Evolutionary conservation across 2,329 filamentous ascomycete species (phyloP), one percentile per base, ranked within the genome.

Genomic region (Zymoseptoria pseudotritici): DNA sequence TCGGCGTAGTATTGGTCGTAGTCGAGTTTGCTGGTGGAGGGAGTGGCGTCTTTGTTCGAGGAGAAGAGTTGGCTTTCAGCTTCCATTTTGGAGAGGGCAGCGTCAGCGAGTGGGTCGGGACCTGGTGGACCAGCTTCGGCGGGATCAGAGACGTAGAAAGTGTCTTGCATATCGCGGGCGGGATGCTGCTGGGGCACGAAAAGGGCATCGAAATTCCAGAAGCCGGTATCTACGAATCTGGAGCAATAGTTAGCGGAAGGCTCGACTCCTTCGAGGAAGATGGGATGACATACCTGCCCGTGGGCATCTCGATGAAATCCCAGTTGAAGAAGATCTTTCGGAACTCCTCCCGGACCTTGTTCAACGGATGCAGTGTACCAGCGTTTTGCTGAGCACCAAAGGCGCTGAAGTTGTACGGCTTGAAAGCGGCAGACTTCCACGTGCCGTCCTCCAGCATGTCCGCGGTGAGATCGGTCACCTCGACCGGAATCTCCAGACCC

Each of bases 171-270:
- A 75, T 99, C 94, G 73, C 94, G 90, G 61, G 94, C 94, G 56
- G 94, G 94, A 76, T 99, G 94, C 82, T 99, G 94, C 78, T 96
- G 94, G 29, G 93, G 93, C 57, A 97, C 93, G 76, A 93, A 97
- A 64, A 99, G 90, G 22, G 92, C 86, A 72, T 97, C 93, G 76
- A 97, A 97, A 78, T 97, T 97, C 91, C 94, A 99, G 86, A 97
- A 97, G 53, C 93, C 92, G 11, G 92, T 93, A 78, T 99, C 94
- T 64, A 97, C 92, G 74, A 87, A 97, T 74, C 80, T 82, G 57
- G n/a, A 7, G 20, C 5, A 5, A 2, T 31, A 55, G 36, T 66
- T 36, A 67, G 65, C 24, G 36, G 29, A 17, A 51, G 20, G 11
- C 13, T 20, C 86, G 95, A 46, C 7, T 46, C 13, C 5, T 2